Percentiles rank a stretch among this genome's conserved stretches.
Conservation (phyloP, 768 basidiomycete species). For the Mycena latifolia region DNA sequence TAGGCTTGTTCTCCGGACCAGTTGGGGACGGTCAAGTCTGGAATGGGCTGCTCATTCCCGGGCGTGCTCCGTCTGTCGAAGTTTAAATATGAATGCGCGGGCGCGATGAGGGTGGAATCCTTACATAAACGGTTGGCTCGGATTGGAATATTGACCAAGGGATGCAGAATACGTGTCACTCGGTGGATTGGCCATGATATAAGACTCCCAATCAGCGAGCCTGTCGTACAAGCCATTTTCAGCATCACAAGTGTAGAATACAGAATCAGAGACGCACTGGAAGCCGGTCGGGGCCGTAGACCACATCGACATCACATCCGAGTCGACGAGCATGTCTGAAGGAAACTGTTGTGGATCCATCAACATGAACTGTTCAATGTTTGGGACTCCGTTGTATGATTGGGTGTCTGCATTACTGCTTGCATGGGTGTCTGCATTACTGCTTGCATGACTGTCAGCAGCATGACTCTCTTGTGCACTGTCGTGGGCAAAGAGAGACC, state of each 20-base stretch:
- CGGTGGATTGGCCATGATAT: slow-evolving; percentile 46
- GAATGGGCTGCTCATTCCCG: neutral
- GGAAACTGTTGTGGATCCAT: slow-evolving; percentile 40
- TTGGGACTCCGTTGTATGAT: slow-evolving; percentile 7
- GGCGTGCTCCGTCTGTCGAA: neutral
- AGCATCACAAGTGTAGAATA: neutral
- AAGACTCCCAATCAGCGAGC: slow-evolving; percentile 59
- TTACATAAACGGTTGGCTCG: slow-evolving; percentile 7
- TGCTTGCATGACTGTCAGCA: too few relatives aligned
- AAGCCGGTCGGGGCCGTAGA: slow-evolving; percentile 70
- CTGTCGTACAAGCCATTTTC: slow-evolving; percentile 39
- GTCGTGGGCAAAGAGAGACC: neutral
- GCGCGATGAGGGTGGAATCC: neutral
- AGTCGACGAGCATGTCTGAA: slow-evolving; percentile 46
- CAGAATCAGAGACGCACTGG: slow-evolving; percentile 57
- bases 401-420: too few relatives aligned
- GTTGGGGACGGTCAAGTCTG: neutral
- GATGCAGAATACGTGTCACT: neutral
- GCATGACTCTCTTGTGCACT: neutral
- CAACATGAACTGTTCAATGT: slow-evolving; percentile 39
- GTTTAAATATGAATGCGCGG: neutral
- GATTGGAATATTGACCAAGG: neutral
- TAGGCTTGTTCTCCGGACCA: neutral
- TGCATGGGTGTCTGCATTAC: too few relatives aligned
- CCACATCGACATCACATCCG: slow-evolving; percentile 74